Conservation (phyloP, 331 rosid genomes). For the Spiraea crenata region DNA sequence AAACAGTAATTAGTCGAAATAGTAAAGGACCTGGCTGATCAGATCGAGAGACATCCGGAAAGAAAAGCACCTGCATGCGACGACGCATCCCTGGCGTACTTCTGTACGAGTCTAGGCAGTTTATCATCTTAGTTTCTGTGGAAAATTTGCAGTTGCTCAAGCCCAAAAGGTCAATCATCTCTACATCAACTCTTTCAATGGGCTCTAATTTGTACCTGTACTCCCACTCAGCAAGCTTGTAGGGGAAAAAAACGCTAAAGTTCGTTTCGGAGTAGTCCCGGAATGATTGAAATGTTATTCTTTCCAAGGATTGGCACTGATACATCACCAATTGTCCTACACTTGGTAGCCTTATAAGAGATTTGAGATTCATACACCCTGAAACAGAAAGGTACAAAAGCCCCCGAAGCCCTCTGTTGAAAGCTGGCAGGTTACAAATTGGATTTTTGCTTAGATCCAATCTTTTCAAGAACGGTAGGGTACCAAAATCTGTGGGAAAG, state of each 20-base stretch:
- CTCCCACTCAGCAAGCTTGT: background rate
- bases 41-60: background rate
- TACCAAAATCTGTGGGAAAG: conserved; percentile 1
- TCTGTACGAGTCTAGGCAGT: too few species aligned
- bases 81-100: too few species aligned
- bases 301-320: background rate
- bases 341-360: background rate
- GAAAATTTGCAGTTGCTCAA: background rate
- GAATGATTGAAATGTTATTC: background rate
- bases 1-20: too few species aligned
- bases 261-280: too few species aligned
- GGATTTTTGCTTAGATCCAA: background rate
- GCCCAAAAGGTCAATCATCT: background rate
- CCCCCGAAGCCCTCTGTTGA: background rate
- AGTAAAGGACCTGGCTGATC: too few species aligned
- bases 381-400: background rate
- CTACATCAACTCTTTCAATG: background rate
- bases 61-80: background rate
- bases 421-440: background rate
- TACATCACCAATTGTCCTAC: background rate
- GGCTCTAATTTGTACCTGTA: background rate
- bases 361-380: background rate
- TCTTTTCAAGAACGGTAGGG: background rate
- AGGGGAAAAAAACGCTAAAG: too few species aligned
- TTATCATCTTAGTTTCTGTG: background rate